phyloP scores from a whole-genome alignment of 306 rosid species.

The Spatholobus suberectus region DNA sequence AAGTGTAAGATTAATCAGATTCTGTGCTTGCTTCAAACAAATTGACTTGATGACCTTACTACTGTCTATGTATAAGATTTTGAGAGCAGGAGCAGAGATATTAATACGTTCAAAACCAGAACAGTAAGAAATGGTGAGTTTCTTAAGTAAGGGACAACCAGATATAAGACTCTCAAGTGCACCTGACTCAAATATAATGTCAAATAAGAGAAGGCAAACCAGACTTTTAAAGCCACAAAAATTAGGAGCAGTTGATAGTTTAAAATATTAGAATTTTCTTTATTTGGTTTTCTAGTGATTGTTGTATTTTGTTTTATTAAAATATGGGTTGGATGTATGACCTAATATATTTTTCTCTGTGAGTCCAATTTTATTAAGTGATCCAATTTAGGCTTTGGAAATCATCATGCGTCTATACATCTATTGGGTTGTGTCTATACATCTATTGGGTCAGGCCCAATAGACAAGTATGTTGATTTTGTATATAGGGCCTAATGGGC shows the following conservation, averaged over 20 bases:
- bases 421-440: too few species aligned
- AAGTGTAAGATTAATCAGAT: background rate
- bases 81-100: slow-evolving; percentile 14
- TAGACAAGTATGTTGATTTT: too few species aligned
- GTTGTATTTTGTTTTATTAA: too few species aligned
- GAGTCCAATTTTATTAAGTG: too few species aligned
- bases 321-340: too few species aligned
- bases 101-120: slow-evolving; percentile 13
- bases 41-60: background rate
- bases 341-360: too few species aligned
- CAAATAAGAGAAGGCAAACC: background rate
- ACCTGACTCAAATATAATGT: background rate
- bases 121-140: background rate
- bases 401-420: too few species aligned
- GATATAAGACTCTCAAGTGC: slow-evolving; percentile 26
- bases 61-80: background rate
- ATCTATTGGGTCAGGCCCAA: too few species aligned
- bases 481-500: too few species aligned
- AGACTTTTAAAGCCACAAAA: slow-evolving; percentile 19
- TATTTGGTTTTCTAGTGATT: too few species aligned
- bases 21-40: background rate
- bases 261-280: too few species aligned
- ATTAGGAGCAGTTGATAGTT: background rate
- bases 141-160: background rate
- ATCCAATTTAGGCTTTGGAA: too few species aligned